phyloP scores from a whole-genome alignment of 768 basidiomycete genomes.

The Suillus luteus region DNA sequence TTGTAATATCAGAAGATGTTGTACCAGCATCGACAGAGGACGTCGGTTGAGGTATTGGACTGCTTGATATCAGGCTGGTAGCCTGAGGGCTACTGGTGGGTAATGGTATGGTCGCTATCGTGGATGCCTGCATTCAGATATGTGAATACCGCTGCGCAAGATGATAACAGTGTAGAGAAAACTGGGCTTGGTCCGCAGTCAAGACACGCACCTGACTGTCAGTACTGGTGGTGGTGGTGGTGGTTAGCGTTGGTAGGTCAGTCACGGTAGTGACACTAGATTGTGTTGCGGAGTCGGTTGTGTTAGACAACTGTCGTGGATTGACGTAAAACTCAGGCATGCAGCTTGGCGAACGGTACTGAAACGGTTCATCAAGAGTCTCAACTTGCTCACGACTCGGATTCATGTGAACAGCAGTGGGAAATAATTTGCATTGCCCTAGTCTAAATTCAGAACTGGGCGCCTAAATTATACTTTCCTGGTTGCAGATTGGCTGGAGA shows the following conservation, averaged over 20 bases:
- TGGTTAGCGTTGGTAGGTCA: neutral
- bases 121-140: neutral
- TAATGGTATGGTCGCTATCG: neutral
- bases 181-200: neutral
- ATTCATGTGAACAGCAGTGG: neutral
- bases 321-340: neutral
- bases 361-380: neutral
- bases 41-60: neutral
- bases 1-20: slow-evolving; percentile 17
- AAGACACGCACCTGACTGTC: slow-evolving; percentile 6
- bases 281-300: neutral
- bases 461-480: neutral
- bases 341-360: neutral
- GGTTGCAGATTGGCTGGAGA: neutral
- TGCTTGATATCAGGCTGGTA: slow-evolving; percentile 6
- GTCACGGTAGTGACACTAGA: neutral
- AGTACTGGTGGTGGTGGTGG: neutral
- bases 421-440: neutral
- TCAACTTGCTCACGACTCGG: neutral
- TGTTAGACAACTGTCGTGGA: slow-evolving; percentile 1
- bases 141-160: neutral
- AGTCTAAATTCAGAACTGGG: neutral
- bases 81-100: neutral
- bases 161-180: neutral
- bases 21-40: slow-evolving; percentile 4